Evolutionary conservation across 345 rosid species (phyloP), one percentile per base, ranked within the genome.

Genomic region (Heritiera littoralis): DNA sequence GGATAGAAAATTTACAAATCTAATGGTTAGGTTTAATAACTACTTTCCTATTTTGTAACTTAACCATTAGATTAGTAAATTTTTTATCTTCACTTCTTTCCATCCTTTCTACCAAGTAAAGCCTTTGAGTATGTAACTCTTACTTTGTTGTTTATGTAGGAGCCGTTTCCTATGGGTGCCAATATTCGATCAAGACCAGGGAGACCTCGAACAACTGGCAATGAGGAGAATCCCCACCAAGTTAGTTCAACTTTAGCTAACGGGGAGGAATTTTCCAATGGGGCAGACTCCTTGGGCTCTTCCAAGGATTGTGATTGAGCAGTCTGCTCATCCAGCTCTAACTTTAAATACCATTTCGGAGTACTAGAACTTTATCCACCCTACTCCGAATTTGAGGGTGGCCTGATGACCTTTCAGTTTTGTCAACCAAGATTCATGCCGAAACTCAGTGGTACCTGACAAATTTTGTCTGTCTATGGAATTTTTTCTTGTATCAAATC

Each of bases 121-220:
- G 28, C 28, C 0, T 23, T 23, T 23, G n/a, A 23, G 17, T 54
- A 0, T 20, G 38, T 49, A 70, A 70, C 40, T 28, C 72, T 20
- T 65, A 55, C 8, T 52, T 63, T 75, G 41, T 70, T 70, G 45
- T 65, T 51, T 66, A 45, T 80, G 75, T 74, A 93, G 97, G 97
- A 93, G 81, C 97, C 97, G 15, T 93, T 93, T 82, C 97, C 97
- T 4, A 89, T 91, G 94, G 95, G 97, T 52, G 66, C 86, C 75
- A 90, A 88, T 83, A 85, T 90, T 73, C 84, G 97, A 68, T 81
- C 92, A 71, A 87, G 97, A 80, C 85, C 91, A 79, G 93, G 92
- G 75, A 93, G 90, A 83, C 88, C 90, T 70, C 87, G 94, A 82
- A 84, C 70, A 23, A 80, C 76, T 54, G 79, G 89, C 80, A 84